A percentile compares a stretch with the other conserved stretches of the same genome.
These are phyloP conservation scores for Plenodomus biglobosus DNA, from an alignment of 2,329 filamentous ascomycete species.

Conservation along the genomic window DNA sequence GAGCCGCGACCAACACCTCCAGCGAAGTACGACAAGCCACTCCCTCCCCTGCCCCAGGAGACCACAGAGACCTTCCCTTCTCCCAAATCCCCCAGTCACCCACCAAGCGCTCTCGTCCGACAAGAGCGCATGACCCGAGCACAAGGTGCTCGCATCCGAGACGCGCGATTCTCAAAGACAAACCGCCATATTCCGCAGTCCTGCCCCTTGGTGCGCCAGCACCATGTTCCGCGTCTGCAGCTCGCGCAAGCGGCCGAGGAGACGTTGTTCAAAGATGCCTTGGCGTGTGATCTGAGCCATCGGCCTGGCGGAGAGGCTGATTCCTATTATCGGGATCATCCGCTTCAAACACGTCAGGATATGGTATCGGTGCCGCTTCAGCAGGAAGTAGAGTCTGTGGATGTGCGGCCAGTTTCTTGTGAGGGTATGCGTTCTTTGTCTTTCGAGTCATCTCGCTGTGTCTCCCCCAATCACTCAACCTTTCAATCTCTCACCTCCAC, in stretches of 20 bases:
- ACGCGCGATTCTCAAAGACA: neutral
- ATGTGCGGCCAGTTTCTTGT: neutral
- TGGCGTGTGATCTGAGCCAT: neutral
- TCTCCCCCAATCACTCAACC: neutral
- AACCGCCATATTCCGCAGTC: neutral
- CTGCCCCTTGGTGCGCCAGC: no score
- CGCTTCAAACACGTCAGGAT: no score
- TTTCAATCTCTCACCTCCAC: neutral
- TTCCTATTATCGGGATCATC: neutral
- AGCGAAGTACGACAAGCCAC: neutral
- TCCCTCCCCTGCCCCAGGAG: neutral
- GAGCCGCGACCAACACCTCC: neutral
- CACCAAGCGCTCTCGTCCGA: neutral
- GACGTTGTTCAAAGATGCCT: neutral
- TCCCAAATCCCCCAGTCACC: neutral
- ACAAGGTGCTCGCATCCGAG: neutral
- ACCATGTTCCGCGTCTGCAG: neutral
- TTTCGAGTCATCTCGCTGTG: neutral
- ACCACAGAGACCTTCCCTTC: neutral
- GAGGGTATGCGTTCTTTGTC: neutral
- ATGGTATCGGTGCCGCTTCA: neutral
- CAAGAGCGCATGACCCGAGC: neutral
- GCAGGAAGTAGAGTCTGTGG: neutral
- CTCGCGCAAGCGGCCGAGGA: neutral
- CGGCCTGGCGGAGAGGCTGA: conserved; percentile 3